Evolutionary conservation across 2,329 filamentous ascomycete species (phyloP).

Genomic region (Diaporthe aspalathi): DNA sequence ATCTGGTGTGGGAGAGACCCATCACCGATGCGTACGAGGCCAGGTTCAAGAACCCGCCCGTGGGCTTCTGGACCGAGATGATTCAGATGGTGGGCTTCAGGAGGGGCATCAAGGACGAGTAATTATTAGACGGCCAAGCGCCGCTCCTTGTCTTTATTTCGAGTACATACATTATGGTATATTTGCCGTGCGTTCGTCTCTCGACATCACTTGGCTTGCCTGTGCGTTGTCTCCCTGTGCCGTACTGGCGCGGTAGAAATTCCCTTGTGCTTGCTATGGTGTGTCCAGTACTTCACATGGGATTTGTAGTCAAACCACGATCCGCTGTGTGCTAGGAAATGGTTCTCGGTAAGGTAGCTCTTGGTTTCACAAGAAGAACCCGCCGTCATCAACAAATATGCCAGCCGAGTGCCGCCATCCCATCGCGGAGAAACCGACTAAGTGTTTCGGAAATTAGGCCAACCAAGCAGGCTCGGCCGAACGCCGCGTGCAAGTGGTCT

Average conservation of each 20-base stretch:
- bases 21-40: constrained; percentile 61
- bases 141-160: background rate
- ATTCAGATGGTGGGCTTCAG: constrained; percentile 34
- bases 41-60: constrained; percentile 28
- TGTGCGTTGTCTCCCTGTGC: background rate
- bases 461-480: background rate
- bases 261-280: background rate
- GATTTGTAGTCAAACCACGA: too few relatives aligned
- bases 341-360: too few relatives aligned
- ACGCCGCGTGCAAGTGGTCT: background rate
- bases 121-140: background rate
- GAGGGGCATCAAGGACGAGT: constrained; percentile 36
- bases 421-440: background rate
- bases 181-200: background rate
- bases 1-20: constrained; percentile 71
- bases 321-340: background rate
- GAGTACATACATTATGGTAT: constrained; percentile 3
- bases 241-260: too few relatives aligned
- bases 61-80: constrained; percentile 39
- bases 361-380: too few relatives aligned
- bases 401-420: too few relatives aligned
- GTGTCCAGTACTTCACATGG: background rate
- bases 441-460: too few relatives aligned
- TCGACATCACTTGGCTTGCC: background rate
- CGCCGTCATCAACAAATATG: too few relatives aligned